phyloP scores from a whole-genome alignment of 2,329 filamentous ascomycete species.

The Penicillium decumbens region DNA sequence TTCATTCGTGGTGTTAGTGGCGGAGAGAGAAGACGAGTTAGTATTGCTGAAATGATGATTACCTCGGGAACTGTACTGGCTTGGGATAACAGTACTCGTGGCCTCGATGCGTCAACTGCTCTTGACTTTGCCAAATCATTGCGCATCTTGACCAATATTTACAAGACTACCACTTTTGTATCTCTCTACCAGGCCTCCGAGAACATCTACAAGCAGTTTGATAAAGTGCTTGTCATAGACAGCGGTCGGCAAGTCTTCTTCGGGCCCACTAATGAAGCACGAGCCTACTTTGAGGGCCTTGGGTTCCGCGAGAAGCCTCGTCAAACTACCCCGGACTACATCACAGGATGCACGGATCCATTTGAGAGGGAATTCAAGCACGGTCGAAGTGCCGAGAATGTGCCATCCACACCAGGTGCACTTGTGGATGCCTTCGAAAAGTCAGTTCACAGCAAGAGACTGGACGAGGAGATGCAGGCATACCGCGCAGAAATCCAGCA shows the following conservation, averaged over 20 bases:
- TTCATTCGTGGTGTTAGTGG: slow-evolving; percentile 77
- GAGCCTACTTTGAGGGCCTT: slow-evolving; percentile 69
- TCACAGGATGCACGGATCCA: slow-evolving; percentile 78
- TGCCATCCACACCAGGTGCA: slow-evolving; percentile 63
- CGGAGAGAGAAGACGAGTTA: slow-evolving; percentile 69
- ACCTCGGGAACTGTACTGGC: slow-evolving; percentile 66
- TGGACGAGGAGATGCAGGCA: slow-evolving; percentile 62
- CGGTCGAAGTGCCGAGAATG: slow-evolving; percentile 61
- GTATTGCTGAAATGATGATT: slow-evolving; percentile 77
- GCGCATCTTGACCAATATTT: slow-evolving; percentile 75
- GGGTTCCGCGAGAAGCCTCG: slow-evolving; percentile 70
- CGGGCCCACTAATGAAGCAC: slow-evolving; percentile 62
- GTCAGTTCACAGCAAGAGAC: slow-evolving; percentile 54
- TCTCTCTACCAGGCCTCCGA: slow-evolving; percentile 82
- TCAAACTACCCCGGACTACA: slow-evolving; percentile 75
- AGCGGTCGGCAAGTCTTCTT: slow-evolving; percentile 72
- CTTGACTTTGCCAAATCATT: slow-evolving; percentile 65
- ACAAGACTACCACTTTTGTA: slow-evolving; percentile 78
- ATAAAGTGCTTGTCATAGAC: slow-evolving; percentile 80
- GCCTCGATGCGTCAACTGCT: slow-evolving; percentile 64
- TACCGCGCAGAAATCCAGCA: slow-evolving; percentile 63
- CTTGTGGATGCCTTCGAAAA: slow-evolving; percentile 66
- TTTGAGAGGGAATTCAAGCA: slow-evolving; percentile 73
- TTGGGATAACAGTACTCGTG: slow-evolving; percentile 71
- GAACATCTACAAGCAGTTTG: slow-evolving; percentile 72